These are phyloP conservation scores for Trifolium pratense DNA, from an alignment of 306 rosid genomes.

Conservation along the genomic window DNA sequence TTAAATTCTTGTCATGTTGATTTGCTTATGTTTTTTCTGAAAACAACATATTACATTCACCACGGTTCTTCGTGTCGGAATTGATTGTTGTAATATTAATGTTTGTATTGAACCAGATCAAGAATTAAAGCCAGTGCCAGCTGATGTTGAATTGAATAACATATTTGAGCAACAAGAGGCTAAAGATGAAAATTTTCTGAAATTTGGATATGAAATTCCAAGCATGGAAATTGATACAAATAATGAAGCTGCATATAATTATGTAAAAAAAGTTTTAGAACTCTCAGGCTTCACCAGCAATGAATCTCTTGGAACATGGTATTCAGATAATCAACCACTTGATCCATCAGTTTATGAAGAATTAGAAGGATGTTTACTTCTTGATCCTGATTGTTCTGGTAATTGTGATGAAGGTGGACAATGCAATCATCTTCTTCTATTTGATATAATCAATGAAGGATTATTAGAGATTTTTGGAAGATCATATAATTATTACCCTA, in stretches of 20 bases:
- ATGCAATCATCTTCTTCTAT: conserved; percentile 64
- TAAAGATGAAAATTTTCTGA: conserved; percentile 33
- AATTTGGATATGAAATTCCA: conserved; percentile 35
- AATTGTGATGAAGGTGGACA: conserved; percentile 48
- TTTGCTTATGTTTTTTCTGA: neutral
- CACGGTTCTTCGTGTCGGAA: neutral
- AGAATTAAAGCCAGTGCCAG: conserved; percentile 15
- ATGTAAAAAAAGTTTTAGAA: conserved; percentile 74
- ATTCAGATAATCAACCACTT: conserved; percentile 61
- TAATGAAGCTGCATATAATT: conserved; percentile 59
- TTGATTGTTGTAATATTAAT: neutral
- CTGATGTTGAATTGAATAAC: conserved; percentile 32
- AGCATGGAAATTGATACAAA: conserved; percentile 45
- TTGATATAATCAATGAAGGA: conserved; percentile 79
- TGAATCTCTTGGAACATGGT: conserved; percentile 58
- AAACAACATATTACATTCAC: conserved; percentile 1
- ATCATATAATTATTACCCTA: conserved; percentile 67
- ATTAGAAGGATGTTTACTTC: conserved; percentile 55
- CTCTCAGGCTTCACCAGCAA: conserved; percentile 56
- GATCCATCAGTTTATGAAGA: conserved; percentile 61
- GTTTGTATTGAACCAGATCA: conserved; percentile 41
- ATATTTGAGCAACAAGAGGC: conserved; percentile 35
- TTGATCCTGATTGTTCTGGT: conserved; percentile 60
- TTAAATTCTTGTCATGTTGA: conserved; percentile 3
- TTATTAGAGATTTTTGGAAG: conserved; percentile 66